Base-by-base conservation (phyloP, 2,329 filamentous ascomycete species). In the Cercospora sp. region DNA sequence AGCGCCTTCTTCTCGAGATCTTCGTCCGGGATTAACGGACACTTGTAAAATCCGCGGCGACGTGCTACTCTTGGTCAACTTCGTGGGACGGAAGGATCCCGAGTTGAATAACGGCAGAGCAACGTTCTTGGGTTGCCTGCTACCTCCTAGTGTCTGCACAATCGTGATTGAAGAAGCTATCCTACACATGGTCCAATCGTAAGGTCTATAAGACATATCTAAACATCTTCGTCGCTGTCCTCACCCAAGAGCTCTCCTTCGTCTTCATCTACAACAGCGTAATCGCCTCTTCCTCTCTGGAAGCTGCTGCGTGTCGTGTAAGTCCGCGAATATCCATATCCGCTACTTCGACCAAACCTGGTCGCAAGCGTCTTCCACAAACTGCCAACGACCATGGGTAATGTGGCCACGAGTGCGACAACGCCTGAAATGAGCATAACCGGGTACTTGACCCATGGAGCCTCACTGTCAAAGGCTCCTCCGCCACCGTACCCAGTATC, bases 181-280 rank as follows among this genome's bases (percentile, higher is more conserved):
- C 53, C 53, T 58, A 58, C 53, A 58, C 53, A 58, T 58, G 16
- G 2, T 16, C 26, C 53, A 30, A 58, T 58, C 53, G 13, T 30
- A 5, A 30, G 16, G 26, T 58, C 53, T 30, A 58, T 31, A n/a
- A 58, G n/a, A 30, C 53, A 58, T 16, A 9, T 53, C 55, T 51
- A 75, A 48, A 90, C 91, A 69, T 97, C 94, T 76, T 97, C 93
- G 72, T 97, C 94, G 73, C 93, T 93, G 42, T 72, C 71, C 23
- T 97, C 94, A 0, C 95, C 95, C 39, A 99, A 82, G 73, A 99
- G 82, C 83, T 98, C 94, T 60, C 94, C 94, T 79, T 98, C 95
- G 77, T 98, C 95, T 61, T 95, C 91, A 75, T 96, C 93, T 62
- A 97, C 93, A 75, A 90, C 86, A 16, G 90, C 88, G 79, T 98